phyloP scores from a whole-genome alignment of 345 rosid genomes.

The Microthlaspi erraticum region DNA sequence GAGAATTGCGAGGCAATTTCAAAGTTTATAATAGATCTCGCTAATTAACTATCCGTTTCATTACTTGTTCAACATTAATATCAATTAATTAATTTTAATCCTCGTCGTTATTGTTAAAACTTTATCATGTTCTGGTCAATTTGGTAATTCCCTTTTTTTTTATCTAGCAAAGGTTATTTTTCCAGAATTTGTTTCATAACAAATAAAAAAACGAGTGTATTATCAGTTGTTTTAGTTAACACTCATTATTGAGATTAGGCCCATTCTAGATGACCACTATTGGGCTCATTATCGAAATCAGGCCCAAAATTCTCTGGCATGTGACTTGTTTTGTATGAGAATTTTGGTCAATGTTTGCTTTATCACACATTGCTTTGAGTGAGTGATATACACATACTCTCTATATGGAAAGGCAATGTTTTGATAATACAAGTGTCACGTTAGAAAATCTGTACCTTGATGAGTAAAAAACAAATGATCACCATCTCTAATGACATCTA shows the following conservation, averaged over 20 bases:
- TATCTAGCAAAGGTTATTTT: no score
- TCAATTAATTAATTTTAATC: background rate
- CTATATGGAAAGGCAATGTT: conserved; percentile 6
- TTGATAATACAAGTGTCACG: conserved; percentile 12
- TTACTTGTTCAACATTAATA: no score
- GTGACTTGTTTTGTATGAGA: no score
- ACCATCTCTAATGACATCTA: conserved; percentile 82
- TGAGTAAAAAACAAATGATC: conserved; percentile 82
- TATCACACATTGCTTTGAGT: no score
- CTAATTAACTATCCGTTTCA: background rate
- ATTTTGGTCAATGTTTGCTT: background rate
- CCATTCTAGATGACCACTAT: background rate
- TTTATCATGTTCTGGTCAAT: no score
- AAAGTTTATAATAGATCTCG: background rate
- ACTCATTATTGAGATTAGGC: background rate
- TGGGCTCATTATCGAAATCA: background rate
- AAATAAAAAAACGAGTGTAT: no score
- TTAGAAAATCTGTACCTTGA: conserved; percentile 11
- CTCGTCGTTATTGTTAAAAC: background rate
- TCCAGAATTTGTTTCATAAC: no score
- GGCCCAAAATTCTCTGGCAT: no score
- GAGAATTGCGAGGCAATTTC: background rate
- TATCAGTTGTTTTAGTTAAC: no score
- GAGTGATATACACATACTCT: conserved; percentile 12
- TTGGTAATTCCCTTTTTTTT: no score